Percentiles rank a stretch among this genome's conserved stretches.
These are phyloP conservation scores for Hortiboletus flavorubellus DNA, from an alignment of 768 basidiomycete species.

Conservation along the genomic window DNA sequence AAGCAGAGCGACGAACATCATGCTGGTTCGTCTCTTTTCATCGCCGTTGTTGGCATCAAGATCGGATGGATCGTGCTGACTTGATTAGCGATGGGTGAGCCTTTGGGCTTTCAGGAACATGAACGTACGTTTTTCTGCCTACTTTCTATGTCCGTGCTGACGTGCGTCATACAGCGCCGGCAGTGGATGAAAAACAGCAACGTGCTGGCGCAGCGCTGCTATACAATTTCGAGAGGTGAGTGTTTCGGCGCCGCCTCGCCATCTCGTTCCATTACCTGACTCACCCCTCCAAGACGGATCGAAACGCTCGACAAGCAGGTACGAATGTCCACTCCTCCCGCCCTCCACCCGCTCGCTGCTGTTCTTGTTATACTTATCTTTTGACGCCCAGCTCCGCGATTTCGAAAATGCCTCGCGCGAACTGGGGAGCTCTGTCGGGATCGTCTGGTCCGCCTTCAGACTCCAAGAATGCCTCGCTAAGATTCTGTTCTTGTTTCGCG, in stretches of 20 bases:
- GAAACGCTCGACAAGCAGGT: conserved; percentile 47
- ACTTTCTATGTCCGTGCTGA: neutral
- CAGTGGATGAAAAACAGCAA: conserved; percentile 48
- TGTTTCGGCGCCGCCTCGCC: neutral
- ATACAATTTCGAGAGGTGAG: conserved; percentile 43
- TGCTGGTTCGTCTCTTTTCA: conserved; percentile 25
- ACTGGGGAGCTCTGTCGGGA: conserved; percentile 52
- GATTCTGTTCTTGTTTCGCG: conserved; percentile 48
- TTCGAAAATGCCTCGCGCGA: conserved; percentile 54
- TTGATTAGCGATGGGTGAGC: conserved; percentile 27
- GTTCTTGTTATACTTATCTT: neutral
- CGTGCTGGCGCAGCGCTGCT: conserved; percentile 43
- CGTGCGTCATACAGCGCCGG: conserved; percentile 26
- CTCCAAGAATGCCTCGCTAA: conserved; percentile 48
- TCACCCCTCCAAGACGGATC: conserved; percentile 34
- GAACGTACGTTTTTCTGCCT: conserved; percentile 25
- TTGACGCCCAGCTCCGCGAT: conserved; percentile 41
- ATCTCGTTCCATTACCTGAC: neutral
- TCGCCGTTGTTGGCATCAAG: neutral
- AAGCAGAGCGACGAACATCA: conserved; percentile 35
- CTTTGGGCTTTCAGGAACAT: conserved; percentile 37
- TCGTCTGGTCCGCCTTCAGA: conserved; percentile 48
- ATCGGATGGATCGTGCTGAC: neutral
- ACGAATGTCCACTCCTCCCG: conserved; percentile 15
- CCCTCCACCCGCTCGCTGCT: neutral